Base-by-base conservation (phyloP, 2,329 filamentous ascomycete genomes). In the Diaporthe helianthi region DNA sequence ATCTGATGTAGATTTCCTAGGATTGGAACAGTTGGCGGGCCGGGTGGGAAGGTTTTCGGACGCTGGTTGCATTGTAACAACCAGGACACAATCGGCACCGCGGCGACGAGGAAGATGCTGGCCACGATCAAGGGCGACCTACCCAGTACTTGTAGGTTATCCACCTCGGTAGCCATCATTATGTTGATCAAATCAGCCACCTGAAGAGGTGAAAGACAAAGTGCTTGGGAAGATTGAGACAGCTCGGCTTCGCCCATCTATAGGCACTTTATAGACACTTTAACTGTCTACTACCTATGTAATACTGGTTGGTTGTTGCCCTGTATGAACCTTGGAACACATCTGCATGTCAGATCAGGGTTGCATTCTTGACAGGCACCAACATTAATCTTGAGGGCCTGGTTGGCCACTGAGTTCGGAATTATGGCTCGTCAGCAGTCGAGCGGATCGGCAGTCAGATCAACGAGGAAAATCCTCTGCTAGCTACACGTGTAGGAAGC, bases 1-100 rank as follows among this genome's bases (percentile, higher is more conserved):
- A 67, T 67, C 15, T 67, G 65, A 22, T 58, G 65, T 19, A 67
- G 24, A 24, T 67, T 67, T 5, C 65, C 65, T 5, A 67, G 38
- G 10, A 67, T 15, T 1, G 52, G 52, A 8, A 67, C 19, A 0
- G 65, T 67, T 19, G 65, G 65, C 13, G 65, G 65, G 6, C 65
- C 65, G 1, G 65, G 65, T 26, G 65, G 65, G 33, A 67, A 67
- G 12, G 41, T 58, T 49, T 54, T 36, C 17, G 65, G 52, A 19
- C 65, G 52, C 15, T 47, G 52, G 15, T 67, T 67, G 38, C 26
- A 58, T 36, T 29, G 52, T 1, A 46, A 13, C 15, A 67, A 29
- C 65, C 65, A 67, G 36, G 33, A 33, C 38, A 58, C 52, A 15
- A 49, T 33, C n/a, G 26, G 41, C 8, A 67, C 38, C 13, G 47